phyloP scores from a whole-genome alignment of 2,329 filamentous ascomycete genomes.

The Talaromyces sp. region DNA sequence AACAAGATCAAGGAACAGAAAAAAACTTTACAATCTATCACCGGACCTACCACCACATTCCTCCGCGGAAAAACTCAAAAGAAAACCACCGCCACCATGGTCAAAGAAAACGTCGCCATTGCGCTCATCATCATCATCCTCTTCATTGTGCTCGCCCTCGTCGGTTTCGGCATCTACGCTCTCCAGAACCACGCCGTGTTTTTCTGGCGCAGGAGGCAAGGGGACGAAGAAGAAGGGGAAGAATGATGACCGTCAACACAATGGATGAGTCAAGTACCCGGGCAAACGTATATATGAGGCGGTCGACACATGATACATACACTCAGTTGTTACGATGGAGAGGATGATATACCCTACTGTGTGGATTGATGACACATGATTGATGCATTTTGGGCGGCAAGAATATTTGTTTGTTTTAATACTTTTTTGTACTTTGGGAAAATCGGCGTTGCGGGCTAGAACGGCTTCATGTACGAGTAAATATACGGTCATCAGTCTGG shows the following conservation, averaged over 20 bases:
- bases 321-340: not conserved
- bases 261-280: not conserved
- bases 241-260: slow-evolving; percentile 1
- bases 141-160: slow-evolving; percentile 42
- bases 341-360: not conserved
- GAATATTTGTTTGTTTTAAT: not conserved
- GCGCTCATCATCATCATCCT: slow-evolving; percentile 47
- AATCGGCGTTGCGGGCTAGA: not conserved
- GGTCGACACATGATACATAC: not conserved
- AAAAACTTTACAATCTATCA: not conserved
- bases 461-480: slow-evolving; percentile 1
- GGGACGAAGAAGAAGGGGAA: slow-evolving; percentile 21
- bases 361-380: not conserved
- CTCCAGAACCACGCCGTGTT: slow-evolving; percentile 25
- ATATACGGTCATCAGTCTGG: not conserved
- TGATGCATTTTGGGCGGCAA: not conserved
- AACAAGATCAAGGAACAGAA: not conserved
- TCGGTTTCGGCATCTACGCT: slow-evolving; percentile 34
- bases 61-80: not conserved
- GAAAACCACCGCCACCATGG: slow-evolving; percentile 29
- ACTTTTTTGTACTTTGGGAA: not conserved
- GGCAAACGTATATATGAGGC: not conserved
- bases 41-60: not conserved
- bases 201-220: slow-evolving; percentile 23
- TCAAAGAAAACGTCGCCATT: slow-evolving; percentile 42